Conservation (phyloP, 306 rosid species). For the Phaseolus lunatus region DNA sequence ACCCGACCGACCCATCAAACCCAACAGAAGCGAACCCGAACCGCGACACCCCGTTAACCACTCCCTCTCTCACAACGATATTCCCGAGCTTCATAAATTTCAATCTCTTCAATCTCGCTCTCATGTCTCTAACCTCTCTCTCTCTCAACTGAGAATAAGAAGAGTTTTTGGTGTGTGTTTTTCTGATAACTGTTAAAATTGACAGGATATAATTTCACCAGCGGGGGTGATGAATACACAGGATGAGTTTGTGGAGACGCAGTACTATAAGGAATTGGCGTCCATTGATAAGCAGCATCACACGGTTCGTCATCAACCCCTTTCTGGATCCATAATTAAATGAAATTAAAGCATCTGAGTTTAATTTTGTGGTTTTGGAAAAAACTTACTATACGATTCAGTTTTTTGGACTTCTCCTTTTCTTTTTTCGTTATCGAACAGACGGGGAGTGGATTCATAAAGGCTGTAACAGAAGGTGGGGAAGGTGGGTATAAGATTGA, state of each 20-base stretch:
- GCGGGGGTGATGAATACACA: slow-evolving; percentile 40
- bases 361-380: background rate
- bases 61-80: slow-evolving; percentile 8
- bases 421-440: slow-evolving; percentile 37
- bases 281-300: slow-evolving; percentile 75
- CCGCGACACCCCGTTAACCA: slow-evolving; percentile 15
- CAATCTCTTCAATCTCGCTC: slow-evolving; percentile 63
- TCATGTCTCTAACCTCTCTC: slow-evolving; percentile 39
- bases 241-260: slow-evolving; percentile 77
- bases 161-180: background rate
- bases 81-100: slow-evolving; percentile 71
- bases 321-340: background rate
- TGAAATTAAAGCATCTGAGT: background rate
- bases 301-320: slow-evolving; percentile 46
- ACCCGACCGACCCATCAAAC: slow-evolving; percentile 70
- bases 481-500: slow-evolving; percentile 43
- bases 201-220: slow-evolving; percentile 40
- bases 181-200: background rate
- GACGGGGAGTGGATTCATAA: slow-evolving; percentile 83
- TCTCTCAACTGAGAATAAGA: no score
- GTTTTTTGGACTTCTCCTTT: background rate
- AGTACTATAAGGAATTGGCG: slow-evolving; percentile 63
- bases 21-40: slow-evolving; percentile 69
- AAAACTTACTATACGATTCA: background rate
- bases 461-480: slow-evolving; percentile 46